Base-by-base conservation (phyloP, 805 yeast species). In the Candida tallmaniae region DNA sequence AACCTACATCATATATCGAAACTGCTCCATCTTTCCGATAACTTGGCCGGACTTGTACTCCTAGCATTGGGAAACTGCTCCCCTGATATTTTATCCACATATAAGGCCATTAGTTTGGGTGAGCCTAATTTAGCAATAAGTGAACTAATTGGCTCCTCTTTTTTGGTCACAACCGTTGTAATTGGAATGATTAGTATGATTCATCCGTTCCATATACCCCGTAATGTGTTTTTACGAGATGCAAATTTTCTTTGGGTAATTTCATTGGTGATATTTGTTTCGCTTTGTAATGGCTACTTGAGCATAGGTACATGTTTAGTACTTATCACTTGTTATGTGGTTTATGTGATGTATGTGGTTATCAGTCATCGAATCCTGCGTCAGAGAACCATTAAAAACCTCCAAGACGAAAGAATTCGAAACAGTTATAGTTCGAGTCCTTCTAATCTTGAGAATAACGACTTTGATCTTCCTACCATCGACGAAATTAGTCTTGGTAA, bases 31-130 rank as follows among this genome's bases (percentile, higher is more conserved):
- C 58, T 90, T 32, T 76, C 89, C 12, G 93, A 86, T 40, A 77
- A 83, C 38, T 60, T 89, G 13, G 79, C 93, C 9, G 97, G 97
- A 0, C 70, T 90, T 44, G 89, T 97, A 0, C 61, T 90, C 15
- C 62, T 93, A 34, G 95, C 97, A 0, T 69, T 90, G 40, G 97
- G 97, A 0, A 90, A 90, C 58, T 95, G 96, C 3, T 72, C 94
- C 0, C 96, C 97, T 0, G 98, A 90, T 55, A 77, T 90, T 3
- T 73, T 88, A 23, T 75, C 90, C 30, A 87, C 96, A 0, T 85
- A 78, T 52, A 79, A 81, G 31, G 95, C 97, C 3, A 74, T 93
- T 76, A 68, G 71, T 9, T 60, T 77, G 1, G 80, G 76, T n/a
- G 75, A 85, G 1, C 76, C 82, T 0, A 73, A 86, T 0, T 62